These are phyloP conservation scores for Nitzschia palea DNA, from an alignment of 108 stramenopile species.

Conservation along the genomic window DNA sequence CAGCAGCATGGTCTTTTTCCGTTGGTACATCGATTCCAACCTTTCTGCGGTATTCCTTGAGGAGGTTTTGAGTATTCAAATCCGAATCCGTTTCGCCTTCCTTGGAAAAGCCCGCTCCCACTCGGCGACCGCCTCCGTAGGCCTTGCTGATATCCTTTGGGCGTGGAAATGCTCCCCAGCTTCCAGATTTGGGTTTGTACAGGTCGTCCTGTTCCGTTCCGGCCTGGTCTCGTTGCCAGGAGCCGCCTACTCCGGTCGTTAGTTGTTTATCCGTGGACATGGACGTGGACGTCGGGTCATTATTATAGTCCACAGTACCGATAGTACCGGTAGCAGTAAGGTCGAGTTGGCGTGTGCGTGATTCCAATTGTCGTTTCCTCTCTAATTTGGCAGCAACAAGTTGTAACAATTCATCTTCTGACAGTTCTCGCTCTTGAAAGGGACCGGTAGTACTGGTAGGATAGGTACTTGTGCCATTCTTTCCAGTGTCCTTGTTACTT, in stretches of 20 bases:
- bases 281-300: no score
- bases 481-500: no score
- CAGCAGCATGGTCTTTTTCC: constrained; percentile 71
- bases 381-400: constrained; percentile 53
- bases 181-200: constrained; percentile 71
- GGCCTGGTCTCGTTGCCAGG: constrained; percentile 47
- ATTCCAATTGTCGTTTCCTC: constrained; percentile 33
- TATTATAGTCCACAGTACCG: no score
- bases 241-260: constrained; percentile 81
- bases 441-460: no score
- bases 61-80: constrained; percentile 43
- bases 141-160: constrained; percentile 91
- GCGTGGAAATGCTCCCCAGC: constrained; percentile 93
- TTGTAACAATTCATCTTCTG: constrained; percentile 73
- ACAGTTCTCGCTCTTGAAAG: constrained; percentile 47
- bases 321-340: no score
- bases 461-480: no score
- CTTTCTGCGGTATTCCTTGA: constrained; percentile 67
- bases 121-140: constrained; percentile 87
- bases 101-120: constrained; percentile 73
- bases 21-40: constrained; percentile 79
- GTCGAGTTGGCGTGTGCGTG: not conserved
- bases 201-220: constrained; percentile 24
- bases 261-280: no score
- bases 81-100: constrained; percentile 45